Percentiles rank a stretch among this genome's conserved stretches.
Evolutionary conservation across 2,329 filamentous ascomycete genomes (phyloP).

Genomic region (Paecilomyces formosus): DNA sequence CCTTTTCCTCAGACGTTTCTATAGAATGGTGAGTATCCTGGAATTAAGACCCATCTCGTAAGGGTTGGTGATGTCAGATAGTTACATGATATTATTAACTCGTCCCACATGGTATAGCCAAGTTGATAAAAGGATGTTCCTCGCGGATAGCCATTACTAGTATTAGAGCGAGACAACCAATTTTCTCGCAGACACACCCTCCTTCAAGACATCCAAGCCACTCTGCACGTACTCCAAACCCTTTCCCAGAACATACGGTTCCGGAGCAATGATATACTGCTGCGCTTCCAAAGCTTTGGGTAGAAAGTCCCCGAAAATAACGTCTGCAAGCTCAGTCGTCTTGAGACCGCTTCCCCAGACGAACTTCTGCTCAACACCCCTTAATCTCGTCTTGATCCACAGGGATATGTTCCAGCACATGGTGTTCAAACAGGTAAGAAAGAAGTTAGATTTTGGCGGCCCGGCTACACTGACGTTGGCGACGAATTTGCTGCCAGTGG

Average conservation of each 20-base stretch:
- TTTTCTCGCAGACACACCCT: conserved; percentile 1
- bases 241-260: conserved; percentile 22
- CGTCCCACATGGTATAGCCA: too few relatives aligned
- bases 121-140: background rate
- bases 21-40: too few relatives aligned
- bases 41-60: too few relatives aligned
- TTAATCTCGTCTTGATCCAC: background rate
- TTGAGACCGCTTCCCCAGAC: conserved; percentile 2
- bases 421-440: background rate
- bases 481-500: conserved; percentile 1
- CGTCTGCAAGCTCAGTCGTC: conserved; percentile 17
- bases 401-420: background rate
- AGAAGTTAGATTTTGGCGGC: background rate
- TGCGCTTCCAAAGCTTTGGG: conserved; percentile 22
- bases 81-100: too few relatives aligned
- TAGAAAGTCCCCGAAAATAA: conserved; percentile 24
- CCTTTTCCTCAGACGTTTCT: too few relatives aligned
- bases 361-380: conserved; percentile 2
- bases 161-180: background rate
- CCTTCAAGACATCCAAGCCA: background rate
- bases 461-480: background rate
- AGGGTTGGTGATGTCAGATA: too few relatives aligned
- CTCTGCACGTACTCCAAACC: conserved; percentile 1
- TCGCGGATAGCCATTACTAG: background rate
- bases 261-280: conserved; percentile 21